These are phyloP conservation scores for Cichorium intybus DNA, from an alignment of 140 eudicot genomes.

Conservation along the genomic window DNA sequence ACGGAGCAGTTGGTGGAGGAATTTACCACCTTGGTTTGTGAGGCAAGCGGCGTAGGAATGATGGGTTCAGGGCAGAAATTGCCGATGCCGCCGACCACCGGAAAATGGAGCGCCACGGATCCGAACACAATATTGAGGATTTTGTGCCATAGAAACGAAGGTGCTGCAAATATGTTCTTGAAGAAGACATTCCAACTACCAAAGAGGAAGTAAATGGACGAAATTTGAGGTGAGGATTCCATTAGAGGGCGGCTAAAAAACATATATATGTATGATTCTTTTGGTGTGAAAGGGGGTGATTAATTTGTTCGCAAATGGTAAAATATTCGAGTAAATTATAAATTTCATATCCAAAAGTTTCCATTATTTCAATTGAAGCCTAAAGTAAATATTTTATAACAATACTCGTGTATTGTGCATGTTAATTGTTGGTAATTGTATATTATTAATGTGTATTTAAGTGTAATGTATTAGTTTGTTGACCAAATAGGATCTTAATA, in stretches of 20 bases:
- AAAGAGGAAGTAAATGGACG: slow-evolving; percentile 40
- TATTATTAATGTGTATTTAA: too few relatives aligned
- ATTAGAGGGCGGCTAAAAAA: not conserved
- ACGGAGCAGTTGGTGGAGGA: slow-evolving; percentile 67
- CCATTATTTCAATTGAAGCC: not conserved
- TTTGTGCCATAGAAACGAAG: slow-evolving; percentile 65
- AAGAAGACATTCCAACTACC: slow-evolving; percentile 71
- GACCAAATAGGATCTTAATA: too few relatives aligned
- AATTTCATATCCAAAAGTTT: not conserved
- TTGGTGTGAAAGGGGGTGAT: not conserved
- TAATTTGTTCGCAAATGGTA: not conserved
- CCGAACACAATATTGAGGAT: slow-evolving; percentile 76
- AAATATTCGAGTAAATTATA: not conserved
- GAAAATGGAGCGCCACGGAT: slow-evolving; percentile 64
- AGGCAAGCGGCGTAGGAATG: slow-evolving; percentile 49
- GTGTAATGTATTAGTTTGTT: too few relatives aligned
- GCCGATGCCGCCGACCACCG: slow-evolving; percentile 73
- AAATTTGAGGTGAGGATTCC: not conserved
- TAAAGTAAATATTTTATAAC: not conserved
- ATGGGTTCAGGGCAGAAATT: slow-evolving; percentile 33
- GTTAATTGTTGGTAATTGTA: too few relatives aligned
- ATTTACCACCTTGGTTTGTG: slow-evolving; percentile 54
- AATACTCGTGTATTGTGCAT: too few relatives aligned
- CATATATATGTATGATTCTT: not conserved
- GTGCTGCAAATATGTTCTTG: slow-evolving; percentile 56